Percentiles rank a stretch among this genome's conserved stretches.
Evolutionary conservation across 2,329 filamentous ascomycete genomes (phyloP).

Genomic region (Talaromyces sp.): DNA sequence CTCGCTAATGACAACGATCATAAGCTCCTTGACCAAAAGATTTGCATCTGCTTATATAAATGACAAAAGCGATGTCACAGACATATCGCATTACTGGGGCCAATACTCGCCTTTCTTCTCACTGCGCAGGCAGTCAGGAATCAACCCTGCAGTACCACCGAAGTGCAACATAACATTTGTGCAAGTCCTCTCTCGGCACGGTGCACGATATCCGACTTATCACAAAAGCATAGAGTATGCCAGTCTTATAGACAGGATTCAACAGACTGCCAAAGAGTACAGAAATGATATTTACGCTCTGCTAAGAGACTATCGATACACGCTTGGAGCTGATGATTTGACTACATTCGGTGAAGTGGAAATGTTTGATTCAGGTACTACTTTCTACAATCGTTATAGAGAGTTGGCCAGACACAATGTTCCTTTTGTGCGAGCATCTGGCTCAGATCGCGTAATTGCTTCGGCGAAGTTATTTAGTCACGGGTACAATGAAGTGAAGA

Average conservation of each 20-base stretch:
- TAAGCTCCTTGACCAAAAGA: not conserved
- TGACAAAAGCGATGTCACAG: slow-evolving; percentile 25
- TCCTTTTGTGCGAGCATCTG: slow-evolving; percentile 71
- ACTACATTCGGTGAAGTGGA: slow-evolving; percentile 65
- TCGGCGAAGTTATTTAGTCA: slow-evolving; percentile 73
- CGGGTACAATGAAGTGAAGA: slow-evolving; percentile 64
- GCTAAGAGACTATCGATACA: slow-evolving; percentile 67
- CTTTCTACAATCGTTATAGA: slow-evolving; percentile 72
- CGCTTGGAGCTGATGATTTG: slow-evolving; percentile 65
- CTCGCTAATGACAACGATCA: not conserved
- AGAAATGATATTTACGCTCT: slow-evolving; percentile 61
- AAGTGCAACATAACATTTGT: slow-evolving; percentile 76
- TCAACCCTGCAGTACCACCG: slow-evolving; percentile 58
- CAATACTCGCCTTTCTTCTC: slow-evolving; percentile 85
- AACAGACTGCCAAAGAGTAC: slow-evolving; percentile 56
- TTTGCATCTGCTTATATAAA: not conserved
- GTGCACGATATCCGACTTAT: slow-evolving; percentile 73
- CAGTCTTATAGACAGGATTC: slow-evolving; percentile 62
- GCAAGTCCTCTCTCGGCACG: slow-evolving; percentile 78
- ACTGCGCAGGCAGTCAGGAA: slow-evolving; percentile 58
- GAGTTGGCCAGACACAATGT: slow-evolving; percentile 54
- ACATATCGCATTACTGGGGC: slow-evolving; percentile 70
- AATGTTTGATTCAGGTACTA: slow-evolving; percentile 69
- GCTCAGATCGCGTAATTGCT: slow-evolving; percentile 66
- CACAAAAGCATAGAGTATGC: slow-evolving; percentile 64